phyloP scores from a whole-genome alignment of 441 rosid genomes.

The Manihot esculenta region DNA sequence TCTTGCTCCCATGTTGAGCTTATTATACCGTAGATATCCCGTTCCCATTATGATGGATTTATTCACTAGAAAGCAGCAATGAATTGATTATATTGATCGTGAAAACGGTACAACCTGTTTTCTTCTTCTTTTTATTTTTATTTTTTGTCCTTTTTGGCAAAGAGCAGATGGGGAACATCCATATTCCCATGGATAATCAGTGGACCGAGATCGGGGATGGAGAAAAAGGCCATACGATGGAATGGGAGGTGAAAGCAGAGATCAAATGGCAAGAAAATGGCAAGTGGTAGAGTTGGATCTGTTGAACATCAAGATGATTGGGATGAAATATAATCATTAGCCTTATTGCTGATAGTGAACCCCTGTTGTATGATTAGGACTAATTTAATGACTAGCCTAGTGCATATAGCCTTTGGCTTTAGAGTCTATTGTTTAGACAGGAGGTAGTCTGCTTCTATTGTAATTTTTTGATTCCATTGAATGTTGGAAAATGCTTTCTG shows the following conservation, averaged over 20 bases:
- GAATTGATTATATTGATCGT: constrained; percentile 12
- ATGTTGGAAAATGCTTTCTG: constrained; percentile 17
- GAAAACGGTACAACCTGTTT: constrained; percentile 22
- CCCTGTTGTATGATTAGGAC: constrained; percentile 20
- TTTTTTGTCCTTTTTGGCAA: constrained; percentile 34
- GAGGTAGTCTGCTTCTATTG: constrained; percentile 21
- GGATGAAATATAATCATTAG: constrained; percentile 4
- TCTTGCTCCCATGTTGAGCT: constrained; percentile 5
- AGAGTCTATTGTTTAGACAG: constrained; percentile 7
- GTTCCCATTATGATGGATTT: constrained; percentile 5
- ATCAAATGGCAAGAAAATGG: constrained; percentile 34
- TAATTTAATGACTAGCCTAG: constrained; percentile 19
- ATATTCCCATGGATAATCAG: constrained; percentile 33
- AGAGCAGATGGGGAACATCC: constrained; percentile 52
- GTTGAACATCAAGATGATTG: constrained; percentile 15
- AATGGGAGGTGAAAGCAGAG: constrained; percentile 34
- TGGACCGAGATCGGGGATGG: constrained; percentile 41
- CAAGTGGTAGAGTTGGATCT: constrained; percentile 20
- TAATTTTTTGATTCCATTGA: constrained; percentile 23
- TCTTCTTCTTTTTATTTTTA: constrained; percentile 23
- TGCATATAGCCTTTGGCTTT: constrained; percentile 6
- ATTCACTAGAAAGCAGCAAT: neutral
- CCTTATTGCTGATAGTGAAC: neutral
- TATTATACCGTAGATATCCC: too few relatives aligned
- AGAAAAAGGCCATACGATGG: constrained; percentile 35